Percentiles rank a stretch among this genome's conserved stretches.
Conservation (phyloP, 345 rosid species). For the Citrus glauca region DNA sequence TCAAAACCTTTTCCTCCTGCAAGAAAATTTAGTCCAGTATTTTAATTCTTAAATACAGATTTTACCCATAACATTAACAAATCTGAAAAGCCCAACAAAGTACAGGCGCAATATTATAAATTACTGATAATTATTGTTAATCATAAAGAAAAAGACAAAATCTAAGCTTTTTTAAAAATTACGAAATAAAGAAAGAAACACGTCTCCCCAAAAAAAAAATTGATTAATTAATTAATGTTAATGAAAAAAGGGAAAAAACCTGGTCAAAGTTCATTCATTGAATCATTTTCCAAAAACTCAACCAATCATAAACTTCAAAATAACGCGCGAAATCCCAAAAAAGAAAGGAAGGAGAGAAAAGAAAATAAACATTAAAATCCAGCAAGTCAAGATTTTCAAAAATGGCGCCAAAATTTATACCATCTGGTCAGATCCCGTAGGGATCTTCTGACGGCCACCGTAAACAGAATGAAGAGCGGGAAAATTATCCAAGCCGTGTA, state of each 20-base stretch:
- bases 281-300: constrained; percentile 29
- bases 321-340: constrained; percentile 55
- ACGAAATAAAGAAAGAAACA: constrained; percentile 26
- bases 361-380: background rate
- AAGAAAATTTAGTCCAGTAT: constrained; percentile 29
- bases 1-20: constrained; percentile 79
- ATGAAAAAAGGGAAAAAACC: constrained; percentile 29
- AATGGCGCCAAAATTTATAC: constrained; percentile 21
- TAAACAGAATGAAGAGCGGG: constrained; percentile 28
- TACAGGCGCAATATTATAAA: constrained; percentile 13
- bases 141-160: constrained; percentile 65
- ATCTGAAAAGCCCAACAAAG: constrained; percentile 25
- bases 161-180: constrained; percentile 36
- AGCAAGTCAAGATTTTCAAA: background rate
- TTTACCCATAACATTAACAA: constrained; percentile 12
- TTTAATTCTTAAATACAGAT: constrained; percentile 23
- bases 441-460: constrained; percentile 33
- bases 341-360: background rate
- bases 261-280: constrained; percentile 55
- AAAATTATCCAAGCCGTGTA: constrained; percentile 53
- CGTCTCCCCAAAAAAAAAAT: constrained; percentile 22
- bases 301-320: constrained; percentile 23
- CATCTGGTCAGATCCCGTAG: constrained; percentile 58
- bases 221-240: constrained; percentile 27
- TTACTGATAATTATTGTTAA: constrained; percentile 16